Evolutionary conservation across 768 basidiomycete species (phyloP).

Genomic region (Russula earlei): DNA sequence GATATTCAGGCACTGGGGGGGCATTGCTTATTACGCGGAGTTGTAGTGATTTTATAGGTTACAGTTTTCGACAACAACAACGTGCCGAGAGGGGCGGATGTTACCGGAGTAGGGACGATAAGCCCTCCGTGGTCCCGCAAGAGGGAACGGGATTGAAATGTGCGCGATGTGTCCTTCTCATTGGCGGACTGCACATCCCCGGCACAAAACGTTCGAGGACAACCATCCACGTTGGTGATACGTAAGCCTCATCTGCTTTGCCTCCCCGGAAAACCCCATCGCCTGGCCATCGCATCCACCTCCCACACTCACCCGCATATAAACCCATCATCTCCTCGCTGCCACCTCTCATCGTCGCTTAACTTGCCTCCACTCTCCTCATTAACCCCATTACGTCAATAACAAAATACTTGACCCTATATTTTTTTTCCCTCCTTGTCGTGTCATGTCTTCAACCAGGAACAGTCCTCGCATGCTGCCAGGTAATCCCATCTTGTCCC

Average conservation of each 20-base stretch:
- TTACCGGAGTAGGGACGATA: background rate
- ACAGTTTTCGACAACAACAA: background rate
- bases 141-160: background rate
- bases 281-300: background rate
- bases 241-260: conserved; percentile 3
- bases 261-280: background rate
- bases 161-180: conserved; percentile 1
- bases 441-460: conserved; percentile 2
- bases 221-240: conserved; percentile 12
- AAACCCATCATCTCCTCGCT: background rate
- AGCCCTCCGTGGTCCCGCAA: background rate
- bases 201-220: conserved; percentile 10
- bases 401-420: background rate
- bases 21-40: no score
- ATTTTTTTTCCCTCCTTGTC: background rate
- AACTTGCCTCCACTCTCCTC: background rate
- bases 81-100: background rate
- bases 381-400: background rate
- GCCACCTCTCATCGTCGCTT: background rate
- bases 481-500: background rate
- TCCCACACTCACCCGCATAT: background rate
- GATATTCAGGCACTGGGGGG: no score
- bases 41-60: background rate
- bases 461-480: conserved; percentile 21
- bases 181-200: background rate